Base-by-base conservation (phyloP, 78 protist genomes). In the Polysphondylium violaceum region DNA sequence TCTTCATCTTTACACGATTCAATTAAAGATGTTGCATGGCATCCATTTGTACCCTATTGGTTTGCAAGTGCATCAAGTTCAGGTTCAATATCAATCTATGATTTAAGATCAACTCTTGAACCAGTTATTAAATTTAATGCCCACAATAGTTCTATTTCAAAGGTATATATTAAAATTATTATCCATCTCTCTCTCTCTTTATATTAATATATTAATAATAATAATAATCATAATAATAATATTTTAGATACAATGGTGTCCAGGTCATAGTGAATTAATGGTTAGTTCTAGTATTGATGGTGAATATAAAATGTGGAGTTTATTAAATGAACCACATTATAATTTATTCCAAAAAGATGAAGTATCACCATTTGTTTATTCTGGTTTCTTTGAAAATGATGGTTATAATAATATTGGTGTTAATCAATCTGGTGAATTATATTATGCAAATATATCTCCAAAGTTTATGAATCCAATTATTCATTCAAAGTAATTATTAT, bases 11-110 rank as follows among this genome's bases (percentile, higher is more conserved):
- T 43, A 16, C 11, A 47, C 53, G 11, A 14, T 47, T 36, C 76
- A 27, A 50, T 72, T 21, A 72, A 29, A 44, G 78, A 72, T 72
- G 58, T 83, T 31, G 33, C 74, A 14, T 83, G 91, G 91, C 91
- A 83, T 40, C 91, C 91, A 23, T 69, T 63, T 41, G 91, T 83
- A 25, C 91, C 91, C 1, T 83, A 83, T 59, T 83, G 91, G 91
- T 33, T 83, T 3, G 91, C 91, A 29, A 58, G 53, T 12, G 77
- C 72, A 0, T 69, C 17, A n/a, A 71, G 55, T 59, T 29, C 31
- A 44, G 91, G 91, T 71, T 73, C 36, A 12, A 83, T 83, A 16
- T 44, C 75, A 33, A 35, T 83, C 2, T 83, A 69, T 67, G 91
- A 83, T 51, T 40, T 83, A n/a, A 38, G 91, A 68, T 83, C 91